These are phyloP conservation scores for Panicum miliaceum DNA, from an alignment of 176 grass and related monocot genomes.

Conservation along the genomic window DNA sequence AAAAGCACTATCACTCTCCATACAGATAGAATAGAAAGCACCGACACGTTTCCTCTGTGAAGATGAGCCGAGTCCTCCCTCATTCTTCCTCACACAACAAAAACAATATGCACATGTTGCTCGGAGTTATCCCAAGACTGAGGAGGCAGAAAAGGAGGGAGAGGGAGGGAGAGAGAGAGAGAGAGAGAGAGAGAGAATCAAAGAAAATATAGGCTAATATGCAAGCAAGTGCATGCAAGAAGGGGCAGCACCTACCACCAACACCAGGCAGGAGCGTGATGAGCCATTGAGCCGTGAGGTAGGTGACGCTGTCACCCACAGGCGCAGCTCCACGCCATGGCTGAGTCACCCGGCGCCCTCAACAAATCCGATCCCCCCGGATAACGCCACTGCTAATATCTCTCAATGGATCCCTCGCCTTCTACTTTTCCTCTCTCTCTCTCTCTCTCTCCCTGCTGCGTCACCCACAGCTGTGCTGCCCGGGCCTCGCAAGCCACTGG, in stretches of 20 bases:
- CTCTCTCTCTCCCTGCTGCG: too few species aligned
- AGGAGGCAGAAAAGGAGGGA: too few species aligned
- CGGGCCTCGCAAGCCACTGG: background rate
- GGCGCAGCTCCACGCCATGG: slow-evolving; percentile 56
- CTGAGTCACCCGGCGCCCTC: slow-evolving; percentile 44
- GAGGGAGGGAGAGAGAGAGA: background rate
- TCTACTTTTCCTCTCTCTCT: background rate
- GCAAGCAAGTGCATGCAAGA: background rate
- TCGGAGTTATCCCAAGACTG: background rate
- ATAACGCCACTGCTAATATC: background rate
- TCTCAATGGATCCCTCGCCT: background rate
- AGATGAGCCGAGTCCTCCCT: background rate
- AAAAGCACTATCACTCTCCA: too few species aligned
- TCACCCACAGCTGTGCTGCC: background rate
- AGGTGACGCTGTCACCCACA: slow-evolving; percentile 39
- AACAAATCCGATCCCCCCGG: background rate
- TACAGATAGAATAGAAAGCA: too few species aligned
- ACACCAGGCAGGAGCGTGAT: background rate
- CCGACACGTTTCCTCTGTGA: background rate
- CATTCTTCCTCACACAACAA: background rate
- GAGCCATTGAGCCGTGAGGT: too few species aligned
- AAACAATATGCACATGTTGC: background rate
- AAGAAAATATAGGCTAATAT: too few species aligned
- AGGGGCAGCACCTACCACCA: background rate
- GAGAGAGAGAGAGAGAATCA: background rate